Percentiles rank a stretch among this genome's conserved stretches.
These are phyloP conservation scores for Ustilago lituana DNA, from an alignment of 1,284 basidiomycete species.

Conservation along the genomic window DNA sequence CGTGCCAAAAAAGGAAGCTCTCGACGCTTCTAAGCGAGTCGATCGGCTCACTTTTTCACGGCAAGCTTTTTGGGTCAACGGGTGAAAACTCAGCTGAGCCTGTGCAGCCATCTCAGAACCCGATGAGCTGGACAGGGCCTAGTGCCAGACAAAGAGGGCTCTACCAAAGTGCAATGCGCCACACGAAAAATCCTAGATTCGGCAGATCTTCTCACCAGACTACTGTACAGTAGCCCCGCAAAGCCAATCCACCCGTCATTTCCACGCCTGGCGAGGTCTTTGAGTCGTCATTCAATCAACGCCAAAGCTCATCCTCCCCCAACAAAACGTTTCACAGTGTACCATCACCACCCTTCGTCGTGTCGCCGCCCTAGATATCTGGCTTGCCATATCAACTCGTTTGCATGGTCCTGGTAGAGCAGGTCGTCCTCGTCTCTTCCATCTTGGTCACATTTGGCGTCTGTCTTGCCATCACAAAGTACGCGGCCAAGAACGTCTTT, in stretches of 20 bases:
- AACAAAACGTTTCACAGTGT: slow-evolving; percentile 11
- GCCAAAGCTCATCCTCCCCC: no score
- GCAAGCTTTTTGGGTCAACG: no score
- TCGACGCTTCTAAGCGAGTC: not conserved
- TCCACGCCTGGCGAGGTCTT: not conserved
- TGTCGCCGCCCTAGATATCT: not conserved
- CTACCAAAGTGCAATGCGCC: no score
- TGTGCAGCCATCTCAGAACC: no score
- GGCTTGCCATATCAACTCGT: not conserved
- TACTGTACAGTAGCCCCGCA: no score
- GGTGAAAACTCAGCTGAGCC: no score
- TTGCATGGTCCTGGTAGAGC: slow-evolving; percentile 46
- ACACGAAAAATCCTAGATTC: no score
- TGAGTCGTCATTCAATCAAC: slow-evolving; percentile 3
- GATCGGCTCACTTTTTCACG: slow-evolving; percentile 10
- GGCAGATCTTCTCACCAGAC: no score
- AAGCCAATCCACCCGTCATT: not conserved
- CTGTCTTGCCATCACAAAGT: slow-evolving; percentile 38
- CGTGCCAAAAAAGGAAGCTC: no score
- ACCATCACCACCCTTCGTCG: not conserved
- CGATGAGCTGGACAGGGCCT: no score
- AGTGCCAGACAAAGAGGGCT: no score
- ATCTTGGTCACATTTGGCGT: slow-evolving; percentile 50
- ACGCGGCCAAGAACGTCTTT: slow-evolving; percentile 30
- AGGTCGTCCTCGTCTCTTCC: slow-evolving; percentile 45